A percentile compares a stretch with the other conserved stretches of the same genome.
Conservation (phyloP, 2,329 filamentous ascomycete genomes). For the Beauveria rudraprayagi region DNA sequence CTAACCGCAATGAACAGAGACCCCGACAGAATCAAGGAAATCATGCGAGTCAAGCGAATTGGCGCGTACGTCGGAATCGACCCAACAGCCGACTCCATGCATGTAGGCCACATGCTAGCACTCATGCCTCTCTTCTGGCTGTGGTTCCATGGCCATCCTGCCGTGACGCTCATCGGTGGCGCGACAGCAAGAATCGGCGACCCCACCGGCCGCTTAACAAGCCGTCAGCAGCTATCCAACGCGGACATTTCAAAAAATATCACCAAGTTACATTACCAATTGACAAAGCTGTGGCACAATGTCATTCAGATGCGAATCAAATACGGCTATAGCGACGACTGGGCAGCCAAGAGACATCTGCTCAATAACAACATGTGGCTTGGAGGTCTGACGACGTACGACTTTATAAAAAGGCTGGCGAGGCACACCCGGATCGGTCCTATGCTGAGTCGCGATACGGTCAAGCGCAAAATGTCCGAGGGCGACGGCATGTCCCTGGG, state of each 20-base stretch:
- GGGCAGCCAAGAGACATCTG: conserved; percentile 59
- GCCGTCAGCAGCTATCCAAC: conserved; percentile 45
- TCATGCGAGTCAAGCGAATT: conserved; percentile 58
- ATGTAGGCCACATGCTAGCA: conserved; percentile 72
- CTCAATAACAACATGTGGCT: conserved; percentile 84
- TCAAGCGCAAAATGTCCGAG: conserved; percentile 74
- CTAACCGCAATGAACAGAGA: conserved; percentile 25
- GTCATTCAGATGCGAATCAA: conserved; percentile 58
- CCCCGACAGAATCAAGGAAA: conserved; percentile 47
- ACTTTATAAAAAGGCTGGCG: conserved; percentile 69
- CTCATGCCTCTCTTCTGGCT: conserved; percentile 82
- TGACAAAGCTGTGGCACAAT: conserved; percentile 66
- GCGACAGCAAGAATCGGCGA: conserved; percentile 74
- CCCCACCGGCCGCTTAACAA: conserved; percentile 60
- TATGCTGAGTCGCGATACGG: conserved; percentile 82
- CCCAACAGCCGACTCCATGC: conserved; percentile 70
- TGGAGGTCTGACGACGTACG: conserved; percentile 60
- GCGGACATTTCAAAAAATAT: conserved; percentile 54
- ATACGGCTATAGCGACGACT: conserved; percentile 55
- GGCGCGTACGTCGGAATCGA: conserved; percentile 76
- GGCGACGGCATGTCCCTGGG: conserved; percentile 90
- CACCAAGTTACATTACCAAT: conserved; percentile 59
- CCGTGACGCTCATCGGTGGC: conserved; percentile 61
- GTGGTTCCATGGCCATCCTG: conserved; percentile 65
- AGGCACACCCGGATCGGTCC: conserved; percentile 68